phyloP scores from a whole-genome alignment of 2,329 filamentous ascomycete genomes.

The Aspergillus piperis region DNA sequence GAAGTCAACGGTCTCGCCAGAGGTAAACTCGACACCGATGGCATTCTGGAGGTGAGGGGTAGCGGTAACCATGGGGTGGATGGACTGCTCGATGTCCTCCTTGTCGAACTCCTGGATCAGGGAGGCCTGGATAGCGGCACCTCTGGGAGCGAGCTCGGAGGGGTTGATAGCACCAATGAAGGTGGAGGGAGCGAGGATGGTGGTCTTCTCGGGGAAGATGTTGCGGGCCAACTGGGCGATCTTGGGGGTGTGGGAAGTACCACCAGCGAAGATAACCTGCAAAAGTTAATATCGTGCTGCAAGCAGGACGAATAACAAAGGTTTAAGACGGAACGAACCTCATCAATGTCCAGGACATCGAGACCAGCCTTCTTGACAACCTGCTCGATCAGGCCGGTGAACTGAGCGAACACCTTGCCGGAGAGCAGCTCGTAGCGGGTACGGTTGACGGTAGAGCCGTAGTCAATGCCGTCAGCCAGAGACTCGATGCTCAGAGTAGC shows the following conservation, averaged over 20 bases:
- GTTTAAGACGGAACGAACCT: constrained; percentile 47
- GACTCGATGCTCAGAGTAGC: constrained; percentile 92
- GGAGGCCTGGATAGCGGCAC: constrained; percentile 92
- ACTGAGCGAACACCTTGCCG: constrained; percentile 82
- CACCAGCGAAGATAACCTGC: constrained; percentile 82
- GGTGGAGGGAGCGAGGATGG: constrained; percentile 81
- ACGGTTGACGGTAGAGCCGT: constrained; percentile 87
- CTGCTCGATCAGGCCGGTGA: constrained; percentile 80
- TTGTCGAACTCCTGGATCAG: constrained; percentile 92
- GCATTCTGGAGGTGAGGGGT: constrained; percentile 87
- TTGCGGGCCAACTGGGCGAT: constrained; percentile 77
- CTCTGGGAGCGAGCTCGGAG: constrained; percentile 82
- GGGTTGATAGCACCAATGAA: constrained; percentile 81
- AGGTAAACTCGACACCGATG: constrained; percentile 76
- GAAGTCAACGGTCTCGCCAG: constrained; percentile 68
- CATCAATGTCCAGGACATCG: constrained; percentile 88
- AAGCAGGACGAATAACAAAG: background rate
- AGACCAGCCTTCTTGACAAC: constrained; percentile 89
- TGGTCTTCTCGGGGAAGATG: constrained; percentile 79
- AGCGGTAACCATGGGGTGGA: constrained; percentile 90
- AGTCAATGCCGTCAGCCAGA: constrained; percentile 85
- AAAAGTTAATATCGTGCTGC: background rate
- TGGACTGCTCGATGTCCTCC: constrained; percentile 92
- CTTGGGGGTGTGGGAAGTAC: constrained; percentile 89
- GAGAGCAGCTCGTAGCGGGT: constrained; percentile 88